Conservation (phyloP, 2,329 filamentous ascomycete species). For the Xylaria sp. region DNA sequence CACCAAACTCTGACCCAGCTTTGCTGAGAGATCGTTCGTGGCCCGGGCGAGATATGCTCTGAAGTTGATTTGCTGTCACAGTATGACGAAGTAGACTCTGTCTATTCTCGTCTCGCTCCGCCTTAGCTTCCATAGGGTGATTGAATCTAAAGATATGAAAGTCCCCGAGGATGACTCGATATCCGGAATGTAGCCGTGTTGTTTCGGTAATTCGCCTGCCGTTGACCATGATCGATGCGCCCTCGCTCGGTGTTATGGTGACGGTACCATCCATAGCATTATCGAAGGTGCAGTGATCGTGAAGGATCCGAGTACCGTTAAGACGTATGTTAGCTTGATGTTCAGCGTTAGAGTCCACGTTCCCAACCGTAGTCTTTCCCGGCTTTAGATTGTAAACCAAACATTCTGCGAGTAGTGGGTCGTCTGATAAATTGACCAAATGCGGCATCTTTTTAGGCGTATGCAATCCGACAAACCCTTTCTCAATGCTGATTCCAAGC, state of each 20-base stretch:
- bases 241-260: slow-evolving; percentile 86
- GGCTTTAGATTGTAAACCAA: slow-evolving; percentile 98
- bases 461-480: slow-evolving; percentile 92
- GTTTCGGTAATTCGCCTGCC: slow-evolving; percentile 87
- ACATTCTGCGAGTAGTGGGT: slow-evolving; percentile 92
- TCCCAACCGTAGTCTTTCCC: slow-evolving; percentile 90
- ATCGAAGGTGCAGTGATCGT: slow-evolving; percentile 93
- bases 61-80: slow-evolving; percentile 65
- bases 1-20: slow-evolving; percentile 77
- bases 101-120: slow-evolving; percentile 85
- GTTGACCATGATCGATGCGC: slow-evolving; percentile 98
- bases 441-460: slow-evolving; percentile 99
- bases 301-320: slow-evolving; percentile 90
- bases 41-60: slow-evolving; percentile 58
- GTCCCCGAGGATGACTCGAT: slow-evolving; percentile 92
- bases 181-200: slow-evolving; percentile 86
- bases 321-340: slow-evolving; percentile 85
- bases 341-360: slow-evolving; percentile 81
- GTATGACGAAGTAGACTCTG: slow-evolving; percentile 88
- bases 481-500: slow-evolving; percentile 97
- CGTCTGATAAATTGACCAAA: slow-evolving; percentile 95
- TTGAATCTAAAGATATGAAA: slow-evolving; percentile 99
- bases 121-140: slow-evolving; percentile 92
- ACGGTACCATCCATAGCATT: slow-evolving; percentile 86
- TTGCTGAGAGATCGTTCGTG: slow-evolving; percentile 85